Evolutionary conservation across 306 rosid genomes (phyloP).

Genomic region (Mucuna pruriens): DNA sequence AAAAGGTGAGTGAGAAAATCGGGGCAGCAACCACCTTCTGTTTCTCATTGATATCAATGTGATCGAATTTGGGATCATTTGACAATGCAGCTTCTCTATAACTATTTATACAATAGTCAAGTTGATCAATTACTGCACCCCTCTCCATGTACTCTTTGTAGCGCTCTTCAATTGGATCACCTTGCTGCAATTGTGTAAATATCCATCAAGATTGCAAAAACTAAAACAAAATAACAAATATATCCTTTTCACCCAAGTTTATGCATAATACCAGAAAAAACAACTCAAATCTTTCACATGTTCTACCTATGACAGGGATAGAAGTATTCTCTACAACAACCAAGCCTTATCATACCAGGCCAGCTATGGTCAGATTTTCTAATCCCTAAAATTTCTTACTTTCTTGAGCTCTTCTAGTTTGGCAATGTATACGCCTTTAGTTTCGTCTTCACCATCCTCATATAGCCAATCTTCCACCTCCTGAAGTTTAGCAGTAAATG

Average conservation of each 20-base stretch:
- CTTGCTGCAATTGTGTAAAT: slow-evolving; percentile 68
- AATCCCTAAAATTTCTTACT: slow-evolving; percentile 42
- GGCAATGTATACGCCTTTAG: slow-evolving; percentile 90
- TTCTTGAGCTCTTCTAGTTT: slow-evolving; percentile 93
- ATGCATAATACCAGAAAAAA: background rate
- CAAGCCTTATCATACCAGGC: background rate
- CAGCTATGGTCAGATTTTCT: background rate
- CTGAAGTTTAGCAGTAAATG: slow-evolving; percentile 67
- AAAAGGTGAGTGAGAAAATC: background rate
- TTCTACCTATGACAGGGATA: background rate
- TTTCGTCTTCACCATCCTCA: slow-evolving; percentile 96
- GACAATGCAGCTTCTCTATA: slow-evolving; percentile 82
- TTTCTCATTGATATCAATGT: slow-evolving; percentile 77
- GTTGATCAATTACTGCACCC: slow-evolving; percentile 65
- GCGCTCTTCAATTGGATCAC: slow-evolving; percentile 88
- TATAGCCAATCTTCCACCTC: slow-evolving; percentile 96
- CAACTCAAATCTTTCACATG: background rate
- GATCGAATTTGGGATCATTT: slow-evolving; percentile 79
- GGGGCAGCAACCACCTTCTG: slow-evolving; percentile 64
- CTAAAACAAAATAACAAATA: slow-evolving; percentile 8
- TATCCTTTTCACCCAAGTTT: background rate
- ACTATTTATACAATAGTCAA: slow-evolving; percentile 60
- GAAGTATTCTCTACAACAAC: background rate
- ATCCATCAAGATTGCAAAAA: slow-evolving; percentile 18
- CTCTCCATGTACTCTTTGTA: slow-evolving; percentile 70